Conservation (phyloP, 345 rosid genomes). For the Microthlaspi erraticum region DNA sequence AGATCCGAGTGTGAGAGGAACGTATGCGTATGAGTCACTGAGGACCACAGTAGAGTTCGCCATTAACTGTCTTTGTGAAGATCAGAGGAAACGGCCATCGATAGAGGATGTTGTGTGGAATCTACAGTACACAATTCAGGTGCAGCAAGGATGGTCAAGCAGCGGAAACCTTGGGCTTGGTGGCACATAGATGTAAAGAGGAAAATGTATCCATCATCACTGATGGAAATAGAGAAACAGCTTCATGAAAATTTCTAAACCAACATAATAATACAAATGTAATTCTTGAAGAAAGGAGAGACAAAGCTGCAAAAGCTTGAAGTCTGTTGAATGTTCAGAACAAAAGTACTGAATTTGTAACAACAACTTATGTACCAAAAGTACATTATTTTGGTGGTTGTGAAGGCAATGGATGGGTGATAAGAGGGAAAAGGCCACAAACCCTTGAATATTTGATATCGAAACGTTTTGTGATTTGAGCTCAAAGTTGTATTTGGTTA, state of each 20-base stretch:
- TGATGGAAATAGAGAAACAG: conserved; percentile 1
- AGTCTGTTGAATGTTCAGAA: not conserved
- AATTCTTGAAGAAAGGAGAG: not conserved
- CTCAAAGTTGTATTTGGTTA: not conserved
- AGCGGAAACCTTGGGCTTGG: conserved; percentile 74
- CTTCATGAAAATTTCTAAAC: not conserved
- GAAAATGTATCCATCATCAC: not conserved
- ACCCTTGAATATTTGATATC: not conserved
- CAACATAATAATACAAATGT: conserved; percentile 9
- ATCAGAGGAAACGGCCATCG: conserved; percentile 66
- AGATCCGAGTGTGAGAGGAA: conserved; percentile 74
- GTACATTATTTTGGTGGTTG: not conserved
- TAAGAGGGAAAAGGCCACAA: not conserved
- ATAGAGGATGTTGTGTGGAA: conserved; percentile 96
- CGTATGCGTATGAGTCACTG: conserved; percentile 79
- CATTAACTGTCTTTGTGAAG: conserved; percentile 70
- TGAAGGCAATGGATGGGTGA: not conserved
- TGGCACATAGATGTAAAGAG: conserved; percentile 32
- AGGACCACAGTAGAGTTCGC: conserved; percentile 75
- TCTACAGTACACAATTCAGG: conserved; percentile 86
- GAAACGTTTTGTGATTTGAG: conserved; percentile 11
- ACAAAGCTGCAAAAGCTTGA: conserved; percentile 17
- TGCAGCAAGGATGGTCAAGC: conserved; percentile 87
- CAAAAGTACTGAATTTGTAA: not conserved
- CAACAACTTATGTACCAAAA: not conserved